Conservation (phyloP, 306 rosid genomes). For the Citrullus mucosospermus region DNA sequence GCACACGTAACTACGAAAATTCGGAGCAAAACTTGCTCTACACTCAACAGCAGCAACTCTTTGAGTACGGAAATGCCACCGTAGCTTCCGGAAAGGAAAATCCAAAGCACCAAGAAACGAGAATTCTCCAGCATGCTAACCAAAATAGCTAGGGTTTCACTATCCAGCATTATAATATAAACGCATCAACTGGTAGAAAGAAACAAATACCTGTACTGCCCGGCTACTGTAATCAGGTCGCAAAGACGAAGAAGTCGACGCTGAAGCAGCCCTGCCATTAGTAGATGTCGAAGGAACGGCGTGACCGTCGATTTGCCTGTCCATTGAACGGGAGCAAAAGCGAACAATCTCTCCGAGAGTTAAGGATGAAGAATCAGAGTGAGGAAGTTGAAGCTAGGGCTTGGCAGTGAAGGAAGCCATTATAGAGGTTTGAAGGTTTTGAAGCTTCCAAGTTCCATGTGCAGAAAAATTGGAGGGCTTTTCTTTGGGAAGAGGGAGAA, state of each 20-base stretch:
- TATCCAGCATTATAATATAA: neutral
- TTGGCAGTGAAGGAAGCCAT: constrained; percentile 12
- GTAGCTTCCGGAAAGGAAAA: neutral
- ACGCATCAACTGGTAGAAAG: neutral
- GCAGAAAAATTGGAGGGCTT: neutral
- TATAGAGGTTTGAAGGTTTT: constrained; percentile 13
- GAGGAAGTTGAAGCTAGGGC: constrained; percentile 15
- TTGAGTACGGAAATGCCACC: neutral
- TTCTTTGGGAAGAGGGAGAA: neutral
- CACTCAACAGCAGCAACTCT: neutral
- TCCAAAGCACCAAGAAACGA: neutral
- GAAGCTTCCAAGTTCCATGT: constrained; percentile 5
- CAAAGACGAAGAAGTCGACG: constrained; percentile 24
- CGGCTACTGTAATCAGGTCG: constrained; percentile 50
- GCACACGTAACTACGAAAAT: neutral
- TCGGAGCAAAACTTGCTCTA: neutral
- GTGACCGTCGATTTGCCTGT: constrained; percentile 42
- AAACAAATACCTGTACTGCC: constrained; percentile 54
- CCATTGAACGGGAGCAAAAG: constrained; percentile 26
- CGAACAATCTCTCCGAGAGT: constrained; percentile 1
- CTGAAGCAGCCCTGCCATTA: constrained; percentile 20
- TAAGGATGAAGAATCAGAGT: neutral
- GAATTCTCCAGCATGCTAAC: neutral
- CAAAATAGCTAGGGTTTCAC: neutral
- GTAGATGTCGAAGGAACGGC: constrained; percentile 29